Evolutionary conservation across 768 basidiomycete species (phyloP).

Genomic region (Serpula lacrymans): DNA sequence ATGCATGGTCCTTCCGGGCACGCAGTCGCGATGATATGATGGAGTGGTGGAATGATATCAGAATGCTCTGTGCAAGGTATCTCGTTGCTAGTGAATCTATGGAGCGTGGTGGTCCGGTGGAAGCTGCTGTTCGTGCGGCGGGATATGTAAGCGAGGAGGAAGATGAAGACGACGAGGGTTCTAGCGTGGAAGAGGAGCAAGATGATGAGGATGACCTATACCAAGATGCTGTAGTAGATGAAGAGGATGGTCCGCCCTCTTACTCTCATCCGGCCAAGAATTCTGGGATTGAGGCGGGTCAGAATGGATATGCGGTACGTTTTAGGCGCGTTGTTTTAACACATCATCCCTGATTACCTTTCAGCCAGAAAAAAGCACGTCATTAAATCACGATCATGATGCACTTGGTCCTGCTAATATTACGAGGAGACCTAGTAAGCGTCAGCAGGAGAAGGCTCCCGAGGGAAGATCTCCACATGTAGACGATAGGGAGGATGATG

Average conservation of each 20-base stretch:
- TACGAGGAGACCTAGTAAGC: conserved; percentile 47
- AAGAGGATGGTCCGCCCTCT: conserved; percentile 55
- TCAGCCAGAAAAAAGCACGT: conserved; percentile 46
- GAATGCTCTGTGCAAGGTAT: conserved; percentile 91
- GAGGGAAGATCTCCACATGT: conserved; percentile 46
- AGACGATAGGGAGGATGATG: conserved; percentile 11
- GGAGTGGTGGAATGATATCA: conserved; percentile 99
- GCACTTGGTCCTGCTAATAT: too few species aligned
- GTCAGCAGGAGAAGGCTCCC: conserved; percentile 73
- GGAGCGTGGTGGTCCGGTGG: conserved; percentile 89
- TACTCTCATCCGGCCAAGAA: conserved; percentile 50
- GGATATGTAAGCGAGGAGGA: conserved; percentile 88
- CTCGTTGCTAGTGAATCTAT: conserved; percentile 92
- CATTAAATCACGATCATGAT: too few species aligned
- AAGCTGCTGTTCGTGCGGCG: conserved; percentile 83
- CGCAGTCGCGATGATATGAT: conserved; percentile 95
- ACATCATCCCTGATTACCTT: conserved; percentile 8
- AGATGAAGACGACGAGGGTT: conserved; percentile 61
- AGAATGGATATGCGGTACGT: conserved; percentile 65
- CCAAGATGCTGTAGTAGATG: conserved; percentile 32
- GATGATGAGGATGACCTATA: conserved; percentile 49
- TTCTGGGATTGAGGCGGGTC: conserved; percentile 37
- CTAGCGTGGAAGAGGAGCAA: conserved; percentile 41
- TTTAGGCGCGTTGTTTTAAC: background rate
- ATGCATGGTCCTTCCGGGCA: conserved; percentile 88